A percentile compares a stretch with the other conserved stretches of the same genome.
Evolutionary conservation across 202 grass and related monocot species (phyloP).

Genomic region (Eragrostis tef): DNA sequence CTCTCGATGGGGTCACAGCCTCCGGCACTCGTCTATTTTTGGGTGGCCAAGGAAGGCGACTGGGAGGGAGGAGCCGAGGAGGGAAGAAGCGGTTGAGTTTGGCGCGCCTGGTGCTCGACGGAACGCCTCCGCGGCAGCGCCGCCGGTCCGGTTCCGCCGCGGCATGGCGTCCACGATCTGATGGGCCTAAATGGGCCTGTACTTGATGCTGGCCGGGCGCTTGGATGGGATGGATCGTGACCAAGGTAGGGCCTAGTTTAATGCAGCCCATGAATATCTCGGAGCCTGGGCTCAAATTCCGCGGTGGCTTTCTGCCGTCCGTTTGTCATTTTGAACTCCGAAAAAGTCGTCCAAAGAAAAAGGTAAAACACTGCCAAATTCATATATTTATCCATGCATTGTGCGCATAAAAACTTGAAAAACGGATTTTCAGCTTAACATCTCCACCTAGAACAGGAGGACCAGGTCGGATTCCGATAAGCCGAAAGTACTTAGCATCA

Average conservation of each 20-base stretch:
- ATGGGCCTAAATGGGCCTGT: background rate
- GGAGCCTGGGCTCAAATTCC: background rate
- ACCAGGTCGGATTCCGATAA: background rate
- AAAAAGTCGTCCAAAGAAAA: background rate
- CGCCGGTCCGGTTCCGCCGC: no score
- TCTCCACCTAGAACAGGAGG: background rate
- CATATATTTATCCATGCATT: background rate
- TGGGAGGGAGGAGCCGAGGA: background rate
- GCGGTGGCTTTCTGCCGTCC: background rate
- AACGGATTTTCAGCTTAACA: background rate
- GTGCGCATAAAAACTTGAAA: background rate
- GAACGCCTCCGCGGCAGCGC: background rate
- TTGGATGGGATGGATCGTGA: background rate
- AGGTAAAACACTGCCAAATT: background rate
- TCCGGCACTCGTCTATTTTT: constrained; percentile 41
- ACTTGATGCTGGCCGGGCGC: background rate
- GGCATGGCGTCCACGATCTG: background rate
- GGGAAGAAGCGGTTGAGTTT: background rate
- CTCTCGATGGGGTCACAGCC: background rate
- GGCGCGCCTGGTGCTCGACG: background rate
- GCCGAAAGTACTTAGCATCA: background rate
- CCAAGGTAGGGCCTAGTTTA: background rate
- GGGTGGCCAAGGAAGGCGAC: background rate
- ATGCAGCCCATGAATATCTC: background rate
- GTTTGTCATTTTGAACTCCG: background rate